These are phyloP conservation scores for Lepraria neglecta DNA, from an alignment of 495 filamentous ascomycete genomes.

Conservation along the genomic window DNA sequence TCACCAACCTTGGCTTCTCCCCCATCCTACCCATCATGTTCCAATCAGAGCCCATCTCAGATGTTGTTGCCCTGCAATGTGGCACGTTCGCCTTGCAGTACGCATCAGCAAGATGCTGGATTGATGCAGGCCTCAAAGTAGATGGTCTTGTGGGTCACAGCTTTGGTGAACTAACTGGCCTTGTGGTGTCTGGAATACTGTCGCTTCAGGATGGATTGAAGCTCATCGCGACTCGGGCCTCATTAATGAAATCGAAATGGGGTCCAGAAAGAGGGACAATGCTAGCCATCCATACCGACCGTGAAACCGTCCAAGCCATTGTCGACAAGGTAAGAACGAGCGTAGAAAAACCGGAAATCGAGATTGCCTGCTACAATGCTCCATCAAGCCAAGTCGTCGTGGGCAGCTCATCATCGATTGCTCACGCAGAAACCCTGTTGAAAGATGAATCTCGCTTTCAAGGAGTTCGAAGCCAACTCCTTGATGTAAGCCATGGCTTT, in stretches of 20 bases:
- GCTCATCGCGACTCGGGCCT: constrained; percentile 40
- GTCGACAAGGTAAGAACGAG: not conserved
- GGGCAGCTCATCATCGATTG: constrained; percentile 27
- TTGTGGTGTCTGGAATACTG: constrained; percentile 37
- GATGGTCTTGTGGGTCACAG: constrained; percentile 46
- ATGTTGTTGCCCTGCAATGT: constrained; percentile 41
- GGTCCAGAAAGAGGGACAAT: constrained; percentile 45
- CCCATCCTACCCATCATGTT: constrained; percentile 46
- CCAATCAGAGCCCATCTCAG: constrained; percentile 29
- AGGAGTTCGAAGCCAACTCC: constrained; percentile 25
- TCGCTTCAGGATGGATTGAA: constrained; percentile 36
- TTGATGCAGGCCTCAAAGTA: constrained; percentile 37
- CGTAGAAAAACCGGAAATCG: constrained; percentile 12
- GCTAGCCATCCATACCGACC: constrained; percentile 31
- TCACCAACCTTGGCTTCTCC: not conserved
- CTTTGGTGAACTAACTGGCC: constrained; percentile 43
- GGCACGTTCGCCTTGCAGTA: constrained; percentile 47
- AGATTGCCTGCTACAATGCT: constrained; percentile 41
- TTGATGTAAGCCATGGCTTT: constrained; percentile 40
- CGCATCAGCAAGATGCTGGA: constrained; percentile 42
- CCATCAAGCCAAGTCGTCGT: constrained; percentile 33
- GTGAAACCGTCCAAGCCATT: not conserved
- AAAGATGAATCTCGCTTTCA: constrained; percentile 4
- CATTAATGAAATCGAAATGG: constrained; percentile 42
- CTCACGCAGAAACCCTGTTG: constrained; percentile 14